These are phyloP conservation scores for Priceomyces melissophilus DNA, from an alignment of 805 yeast species.

Conservation along the genomic window DNA sequence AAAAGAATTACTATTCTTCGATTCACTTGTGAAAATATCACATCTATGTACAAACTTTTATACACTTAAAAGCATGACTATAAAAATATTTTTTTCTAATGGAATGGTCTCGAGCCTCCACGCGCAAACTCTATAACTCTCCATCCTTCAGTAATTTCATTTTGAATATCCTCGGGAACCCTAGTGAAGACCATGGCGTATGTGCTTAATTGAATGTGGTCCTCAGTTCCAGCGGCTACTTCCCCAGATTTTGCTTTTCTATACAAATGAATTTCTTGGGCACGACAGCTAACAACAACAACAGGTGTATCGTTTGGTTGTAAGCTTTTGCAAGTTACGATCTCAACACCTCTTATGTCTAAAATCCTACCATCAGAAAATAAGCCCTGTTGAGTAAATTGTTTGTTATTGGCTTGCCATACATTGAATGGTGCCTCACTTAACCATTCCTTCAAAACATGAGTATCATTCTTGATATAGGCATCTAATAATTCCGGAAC, in stretches of 20 bases:
- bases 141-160: conserved; percentile 95
- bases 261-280: conserved; percentile 90
- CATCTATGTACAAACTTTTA: conserved; percentile 3
- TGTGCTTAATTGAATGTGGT: conserved; percentile 86
- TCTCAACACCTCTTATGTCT: conserved; percentile 93
- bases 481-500: conserved; percentile 96
- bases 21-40: conserved; percentile 1
- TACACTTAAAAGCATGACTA: neutral
- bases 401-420: conserved; percentile 90
- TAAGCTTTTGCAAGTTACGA: conserved; percentile 79
- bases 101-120: conserved; percentile 85
- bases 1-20: neutral
- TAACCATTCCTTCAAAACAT: conserved; percentile 82
- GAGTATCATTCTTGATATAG: conserved; percentile 85
- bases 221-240: conserved; percentile 93
- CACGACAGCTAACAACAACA: conserved; percentile 89
- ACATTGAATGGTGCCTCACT: conserved; percentile 96
- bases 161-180: conserved; percentile 85
- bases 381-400: conserved; percentile 83
- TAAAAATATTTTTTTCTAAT: conserved; percentile 16
- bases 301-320: conserved; percentile 94
- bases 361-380: conserved; percentile 88
- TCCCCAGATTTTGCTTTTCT: conserved; percentile 90
- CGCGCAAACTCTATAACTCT: conserved; percentile 90
- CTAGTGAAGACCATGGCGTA: conserved; percentile 96